A percentile compares a stretch with the other conserved stretches of the same genome.
Evolutionary conservation across 2,329 filamentous ascomycete species (phyloP).

Genomic region (Tolypocladium sp.): DNA sequence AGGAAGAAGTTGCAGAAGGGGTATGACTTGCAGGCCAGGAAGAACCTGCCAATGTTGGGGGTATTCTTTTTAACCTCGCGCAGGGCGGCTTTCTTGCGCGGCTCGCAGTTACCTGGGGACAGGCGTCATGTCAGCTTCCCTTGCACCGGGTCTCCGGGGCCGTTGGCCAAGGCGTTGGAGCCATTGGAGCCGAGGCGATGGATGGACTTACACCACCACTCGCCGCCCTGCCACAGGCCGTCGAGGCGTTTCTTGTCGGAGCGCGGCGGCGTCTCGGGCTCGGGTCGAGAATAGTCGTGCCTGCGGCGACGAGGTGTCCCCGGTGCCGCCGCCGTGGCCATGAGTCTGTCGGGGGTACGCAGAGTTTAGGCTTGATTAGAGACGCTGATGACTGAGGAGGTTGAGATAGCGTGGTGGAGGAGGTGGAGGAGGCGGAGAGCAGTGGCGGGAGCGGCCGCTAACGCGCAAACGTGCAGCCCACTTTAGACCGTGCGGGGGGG

Average conservation of each 20-base stretch:
- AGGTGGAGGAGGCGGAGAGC: background rate
- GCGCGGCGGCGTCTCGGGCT: slow-evolving; percentile 11
- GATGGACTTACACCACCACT: slow-evolving; percentile 26
- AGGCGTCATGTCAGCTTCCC: background rate
- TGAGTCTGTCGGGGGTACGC: background rate
- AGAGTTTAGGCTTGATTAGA: background rate
- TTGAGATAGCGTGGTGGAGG: background rate
- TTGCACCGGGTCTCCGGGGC: background rate
- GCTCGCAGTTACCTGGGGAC: slow-evolving; percentile 31
- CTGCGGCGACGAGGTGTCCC: background rate
- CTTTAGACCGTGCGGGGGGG: too few relatives aligned
- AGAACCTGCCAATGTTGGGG: slow-evolving; percentile 30
- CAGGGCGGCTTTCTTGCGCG: slow-evolving; percentile 24
- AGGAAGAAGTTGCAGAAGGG: slow-evolving; percentile 34
- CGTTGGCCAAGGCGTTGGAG: background rate
- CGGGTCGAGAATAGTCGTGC: background rate
- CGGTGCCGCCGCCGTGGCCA: background rate
- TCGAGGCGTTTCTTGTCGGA: slow-evolving; percentile 22
- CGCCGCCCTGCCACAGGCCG: slow-evolving; percentile 21
- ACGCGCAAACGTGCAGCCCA: background rate
- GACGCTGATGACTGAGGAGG: background rate
- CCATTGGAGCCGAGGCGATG: too few relatives aligned
- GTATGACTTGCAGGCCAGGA: slow-evolving; percentile 29
- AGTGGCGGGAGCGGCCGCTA: background rate
- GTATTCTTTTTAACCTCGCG: slow-evolving; percentile 27